Percentiles rank a stretch among this genome's conserved stretches.
Conservation (phyloP, 192 early-diverging fungal genomes). For the Ambispora gerdemannii region DNA sequence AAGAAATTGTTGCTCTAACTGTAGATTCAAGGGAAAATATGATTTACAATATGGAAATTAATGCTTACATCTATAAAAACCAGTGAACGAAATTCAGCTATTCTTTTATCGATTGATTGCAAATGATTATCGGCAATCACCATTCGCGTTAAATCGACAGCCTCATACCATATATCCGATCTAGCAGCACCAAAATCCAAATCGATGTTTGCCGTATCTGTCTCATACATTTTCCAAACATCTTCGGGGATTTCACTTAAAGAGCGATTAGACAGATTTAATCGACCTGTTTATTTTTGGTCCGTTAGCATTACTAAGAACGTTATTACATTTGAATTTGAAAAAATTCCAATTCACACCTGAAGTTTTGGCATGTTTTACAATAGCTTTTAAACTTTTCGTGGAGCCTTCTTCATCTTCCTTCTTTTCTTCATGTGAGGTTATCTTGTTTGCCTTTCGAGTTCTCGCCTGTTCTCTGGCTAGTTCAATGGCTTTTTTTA, state of each 20-base stretch:
- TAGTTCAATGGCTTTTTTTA: conserved; percentile 23
- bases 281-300: conserved; percentile 36
- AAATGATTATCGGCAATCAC: conserved; percentile 53
- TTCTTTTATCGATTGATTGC: conserved; percentile 42
- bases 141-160: conserved; percentile 48
- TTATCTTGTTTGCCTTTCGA: conserved; percentile 4
- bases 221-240: conserved; percentile 58
- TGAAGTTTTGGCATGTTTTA: conserved; percentile 30
- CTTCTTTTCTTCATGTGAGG: not conserved
- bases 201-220: conserved; percentile 46
- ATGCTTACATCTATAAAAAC: conserved; percentile 47
- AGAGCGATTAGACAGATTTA: conserved; percentile 49
- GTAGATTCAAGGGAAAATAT: not conserved
- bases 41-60: not conserved
- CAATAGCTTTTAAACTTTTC: conserved; percentile 21
- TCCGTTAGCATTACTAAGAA: not conserved
- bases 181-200: conserved; percentile 42
- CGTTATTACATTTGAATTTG: not conserved
- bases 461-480: conserved; percentile 23
- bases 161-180: conserved; percentile 48
- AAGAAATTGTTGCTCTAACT: not conserved
- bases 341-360: not conserved
- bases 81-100: conserved; percentile 51
- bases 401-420: conserved; percentile 11
- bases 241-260: conserved; percentile 46